Base-by-base conservation (phyloP, 2,329 filamentous ascomycete species). In the Neofusicoccum umdonicola region DNA sequence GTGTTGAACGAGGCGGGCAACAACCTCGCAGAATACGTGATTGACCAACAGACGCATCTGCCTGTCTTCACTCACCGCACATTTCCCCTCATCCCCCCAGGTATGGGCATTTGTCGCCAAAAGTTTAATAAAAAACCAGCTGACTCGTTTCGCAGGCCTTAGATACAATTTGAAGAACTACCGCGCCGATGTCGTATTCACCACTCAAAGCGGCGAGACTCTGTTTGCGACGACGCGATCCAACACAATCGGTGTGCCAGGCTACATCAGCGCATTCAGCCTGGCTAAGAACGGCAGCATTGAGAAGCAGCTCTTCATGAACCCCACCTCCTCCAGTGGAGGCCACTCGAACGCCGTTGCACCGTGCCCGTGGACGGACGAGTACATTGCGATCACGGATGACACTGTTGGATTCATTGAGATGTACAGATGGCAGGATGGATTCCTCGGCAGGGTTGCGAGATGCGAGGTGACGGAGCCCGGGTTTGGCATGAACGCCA, bases 401-500 rank as follows among this genome's bases (percentile, higher is more conserved):
- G 92, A 96, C 73, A 90, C 96, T 80, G 87, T 93, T 69, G 92
- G 92, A 5, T 94, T 90, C 80, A 79, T 96, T 19, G 92, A 96
- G 80, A 91, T 96, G 64, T 96, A 96, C 76, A 84, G 92, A 62
- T 96, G 92, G 90, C 84, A 89, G 68, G 89, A 93, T 65, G 92
- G 95, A 82, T 91, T 89, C 70, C 79, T 96, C 62, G 89, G 87
- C 1, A 82, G 92, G 3, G 92, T 96, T 7, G 92, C 92, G 15
- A 84, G 90, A 67, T 82, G 91, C 67, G 87, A 91, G 69, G 88
- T 96, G 42, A 87, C 88, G 5, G 92, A 96, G 80, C 91, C 90
- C n/a, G 92, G 92, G 1, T 96, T 96, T 75, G 92, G 92, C 1
- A 96, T 96, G 92, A 96, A 96, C 79, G 92, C 92, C n/a, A 93